Base-by-base conservation (phyloP, 2,329 filamentous ascomycete genomes). In the Arthroderma uncinatum region DNA sequence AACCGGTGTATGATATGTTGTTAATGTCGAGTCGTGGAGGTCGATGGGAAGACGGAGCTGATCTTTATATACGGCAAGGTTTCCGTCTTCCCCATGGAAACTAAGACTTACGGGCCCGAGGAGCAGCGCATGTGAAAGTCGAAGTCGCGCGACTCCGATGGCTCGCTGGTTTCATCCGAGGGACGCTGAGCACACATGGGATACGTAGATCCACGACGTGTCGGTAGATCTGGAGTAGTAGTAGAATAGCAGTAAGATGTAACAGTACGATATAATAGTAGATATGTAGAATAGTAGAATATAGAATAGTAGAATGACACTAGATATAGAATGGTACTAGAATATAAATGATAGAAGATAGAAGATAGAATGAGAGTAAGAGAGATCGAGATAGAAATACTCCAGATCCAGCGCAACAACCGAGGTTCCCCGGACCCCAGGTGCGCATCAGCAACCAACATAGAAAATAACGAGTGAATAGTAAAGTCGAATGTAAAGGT, bases 71-170 rank as follows among this genome's bases (percentile, higher is more conserved):
- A 19, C 25, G 25, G 12, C 23, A 12, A 19, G 16, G 39, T 4
- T 19, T 28, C 42, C 19, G 12, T 1, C 12, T 23, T 23, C 44
- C 44, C 44, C 44, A 10, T 28, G 21, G 25, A 50, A 33, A 33
- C 3, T 4, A 37, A 37, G 14, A 10, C 34, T 10, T 2, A 3
- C 4, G 14, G 25, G 7, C 25, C 47, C 47, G 47, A 30, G 47
- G 47, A 21, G n/a, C 10, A 19, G 25, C 42, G 60, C 64, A 68
- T 67, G 63, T 67, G 64, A 67, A 64, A 58, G 55, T 55, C 33
- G 62, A 7, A 10, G 62, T 62, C 60, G 62, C 57, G 60, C 10
- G 9, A n/a, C 23, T 25, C 33, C n/a, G 21, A n/a, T n/a, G n/a
- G n/a, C n/a, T 16, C 40, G 40, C n/a, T n/a, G n/a, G 30, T 33